Conservation (phyloP, 2,329 filamentous ascomycete species). For the Aspergillus thermomutatus region DNA sequence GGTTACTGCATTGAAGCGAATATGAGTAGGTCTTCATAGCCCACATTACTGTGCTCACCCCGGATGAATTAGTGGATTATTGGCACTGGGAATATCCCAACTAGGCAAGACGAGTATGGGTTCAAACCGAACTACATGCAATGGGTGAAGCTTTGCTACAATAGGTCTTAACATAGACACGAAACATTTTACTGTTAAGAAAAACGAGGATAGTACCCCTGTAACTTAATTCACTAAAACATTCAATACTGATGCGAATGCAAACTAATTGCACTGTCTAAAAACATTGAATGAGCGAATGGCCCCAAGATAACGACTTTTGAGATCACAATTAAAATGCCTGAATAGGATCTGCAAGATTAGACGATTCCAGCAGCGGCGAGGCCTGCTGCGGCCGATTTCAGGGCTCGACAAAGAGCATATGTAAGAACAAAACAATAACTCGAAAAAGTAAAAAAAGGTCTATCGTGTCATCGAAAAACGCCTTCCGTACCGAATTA, state of each 20-base stretch:
- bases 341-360: constrained; percentile 7
- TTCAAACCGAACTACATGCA: not conserved
- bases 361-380: constrained; percentile 4
- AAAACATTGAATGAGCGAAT: not conserved
- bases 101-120: not conserved
- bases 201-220: too few species aligned
- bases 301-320: constrained; percentile 1
- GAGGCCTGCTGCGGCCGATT: not conserved
- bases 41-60: not conserved
- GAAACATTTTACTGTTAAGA: not conserved
- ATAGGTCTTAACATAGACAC: not conserved
- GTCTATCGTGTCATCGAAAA: constrained; percentile 37
- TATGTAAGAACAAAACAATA: constrained; percentile 8
- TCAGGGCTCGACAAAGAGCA: not conserved
- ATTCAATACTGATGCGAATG: not conserved
- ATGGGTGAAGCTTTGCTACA: too few species aligned
- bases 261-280: not conserved
- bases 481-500: constrained; percentile 39
- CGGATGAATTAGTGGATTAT: not conserved
- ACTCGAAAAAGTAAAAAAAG: constrained; percentile 25
- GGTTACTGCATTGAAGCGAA: not conserved
- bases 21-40: not conserved
- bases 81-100: not conserved
- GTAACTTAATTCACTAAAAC: not conserved
- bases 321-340: constrained; percentile 1